Evolutionary conservation across 1,284 basidiomycete species (phyloP).

Genomic region (Gyrodon tennesseensis): DNA sequence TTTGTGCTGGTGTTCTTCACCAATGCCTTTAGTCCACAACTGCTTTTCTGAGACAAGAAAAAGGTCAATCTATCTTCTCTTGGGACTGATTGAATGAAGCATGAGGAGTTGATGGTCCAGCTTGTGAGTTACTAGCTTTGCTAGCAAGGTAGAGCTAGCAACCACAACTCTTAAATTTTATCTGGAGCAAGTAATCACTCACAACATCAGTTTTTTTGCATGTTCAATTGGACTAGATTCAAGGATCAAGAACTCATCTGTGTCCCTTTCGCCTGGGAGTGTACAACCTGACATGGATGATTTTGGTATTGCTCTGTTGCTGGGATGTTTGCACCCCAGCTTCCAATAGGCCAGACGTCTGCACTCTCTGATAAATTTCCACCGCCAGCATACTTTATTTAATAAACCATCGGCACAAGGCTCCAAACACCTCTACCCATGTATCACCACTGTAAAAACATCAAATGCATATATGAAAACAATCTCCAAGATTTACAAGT

Average conservation of each 20-base stretch:
- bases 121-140: slow-evolving; percentile 18
- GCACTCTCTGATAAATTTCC: too few relatives aligned
- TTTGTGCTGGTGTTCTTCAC: slow-evolving; percentile 18
- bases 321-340: too few relatives aligned
- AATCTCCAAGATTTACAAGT: too few relatives aligned
- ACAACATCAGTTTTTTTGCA: background rate
- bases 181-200: slow-evolving; percentile 5
- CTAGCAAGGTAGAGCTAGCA: slow-evolving; percentile 16
- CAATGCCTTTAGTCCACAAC: slow-evolving; percentile 13
- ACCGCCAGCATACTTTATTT: too few relatives aligned
- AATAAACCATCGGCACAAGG: too few relatives aligned
- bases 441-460: too few relatives aligned
- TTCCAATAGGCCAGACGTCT: too few relatives aligned
- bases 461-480: too few relatives aligned
- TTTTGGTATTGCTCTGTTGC: slow-evolving; percentile 16
- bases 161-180: slow-evolving; percentile 19
- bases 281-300: slow-evolving; percentile 20
- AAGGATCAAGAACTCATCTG: slow-evolving; percentile 11
- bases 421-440: too few relatives aligned
- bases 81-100: slow-evolving; percentile 12
- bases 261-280: slow-evolving; percentile 18
- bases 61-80: slow-evolving; percentile 19
- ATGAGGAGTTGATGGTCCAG: slow-evolving; percentile 10
- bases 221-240: slow-evolving; percentile 1
- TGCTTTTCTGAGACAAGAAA: slow-evolving; percentile 11